These are phyloP conservation scores for Alternaria gansuensis DNA, from an alignment of 2,329 filamentous ascomycete genomes.

Conservation along the genomic window DNA sequence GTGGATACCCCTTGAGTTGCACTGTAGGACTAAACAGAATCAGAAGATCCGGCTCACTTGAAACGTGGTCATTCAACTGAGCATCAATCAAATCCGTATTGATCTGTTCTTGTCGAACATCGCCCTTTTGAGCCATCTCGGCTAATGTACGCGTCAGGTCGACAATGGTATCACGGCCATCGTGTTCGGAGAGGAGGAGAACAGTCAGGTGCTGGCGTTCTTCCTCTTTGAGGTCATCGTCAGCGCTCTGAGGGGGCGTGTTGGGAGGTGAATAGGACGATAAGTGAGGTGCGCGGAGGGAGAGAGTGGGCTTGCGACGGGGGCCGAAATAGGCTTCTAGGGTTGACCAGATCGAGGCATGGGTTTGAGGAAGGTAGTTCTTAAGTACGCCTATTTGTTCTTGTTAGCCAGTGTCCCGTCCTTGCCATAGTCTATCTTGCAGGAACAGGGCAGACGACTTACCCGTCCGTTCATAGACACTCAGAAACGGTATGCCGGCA, in stretches of 20 bases:
- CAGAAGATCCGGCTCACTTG: conserved; percentile 88
- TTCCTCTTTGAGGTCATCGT: conserved; percentile 44
- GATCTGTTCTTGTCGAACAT: conserved; percentile 83
- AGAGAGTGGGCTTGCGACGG: conserved; percentile 71
- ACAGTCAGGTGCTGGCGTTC: conserved; percentile 63
- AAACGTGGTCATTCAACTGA: conserved; percentile 80
- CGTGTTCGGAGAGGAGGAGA: conserved; percentile 84
- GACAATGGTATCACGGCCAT: conserved; percentile 91
- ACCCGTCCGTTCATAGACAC: conserved; percentile 93
- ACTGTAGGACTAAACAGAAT: conserved; percentile 86
- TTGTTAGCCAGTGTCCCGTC: conserved; percentile 7
- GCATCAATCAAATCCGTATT: conserved; percentile 86
- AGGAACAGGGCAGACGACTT: conserved; percentile 40
- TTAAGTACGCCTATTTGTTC: conserved; percentile 77
- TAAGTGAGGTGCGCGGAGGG: conserved; percentile 75
- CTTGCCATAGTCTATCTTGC: not conserved
- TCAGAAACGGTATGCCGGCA: conserved; percentile 85
- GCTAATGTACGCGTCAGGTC: conserved; percentile 93
- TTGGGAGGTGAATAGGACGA: conserved; percentile 64
- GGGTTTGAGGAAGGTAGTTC: conserved; percentile 83
- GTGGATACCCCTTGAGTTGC: conserved; percentile 88
- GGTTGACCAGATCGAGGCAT: conserved; percentile 79
- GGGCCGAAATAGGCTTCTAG: conserved; percentile 88
- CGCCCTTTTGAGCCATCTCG: conserved; percentile 92
- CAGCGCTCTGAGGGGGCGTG: conserved; percentile 51